These are phyloP conservation scores for Cryptococcus floricola DNA, from an alignment of 1,284 basidiomycete genomes.

Conservation along the genomic window DNA sequence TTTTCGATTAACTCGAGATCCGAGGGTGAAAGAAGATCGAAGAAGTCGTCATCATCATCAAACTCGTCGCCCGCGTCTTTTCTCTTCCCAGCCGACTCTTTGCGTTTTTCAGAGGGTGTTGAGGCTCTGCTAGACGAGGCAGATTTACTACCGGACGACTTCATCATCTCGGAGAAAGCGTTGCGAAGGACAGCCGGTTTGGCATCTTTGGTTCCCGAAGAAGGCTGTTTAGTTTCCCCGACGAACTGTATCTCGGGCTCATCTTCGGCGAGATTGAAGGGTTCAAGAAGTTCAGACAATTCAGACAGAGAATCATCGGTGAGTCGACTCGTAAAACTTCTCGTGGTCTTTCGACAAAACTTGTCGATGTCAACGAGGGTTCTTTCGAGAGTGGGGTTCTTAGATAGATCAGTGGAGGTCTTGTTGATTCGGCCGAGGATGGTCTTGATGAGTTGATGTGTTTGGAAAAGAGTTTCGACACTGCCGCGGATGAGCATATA, in stretches of 20 bases:
- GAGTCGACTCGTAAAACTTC: conserved; percentile 43
- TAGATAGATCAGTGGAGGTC: conserved; percentile 25
- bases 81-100: conserved; percentile 8
- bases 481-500: conserved; percentile 13
- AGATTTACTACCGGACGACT: conserved; percentile 24
- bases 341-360: conserved; percentile 40
- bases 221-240: conserved; percentile 8
- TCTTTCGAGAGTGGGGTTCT: conserved; percentile 23
- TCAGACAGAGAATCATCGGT: conserved; percentile 47
- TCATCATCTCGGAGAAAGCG: conserved; percentile 48
- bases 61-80: conserved; percentile 28
- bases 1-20: conserved; percentile 45
- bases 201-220: background rate
- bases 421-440: conserved; percentile 58
- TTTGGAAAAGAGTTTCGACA: conserved; percentile 79
- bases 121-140: conserved; percentile 5
- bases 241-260: conserved; percentile 43
- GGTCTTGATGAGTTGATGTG: conserved; percentile 72
- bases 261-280: conserved; percentile 38
- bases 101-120: conserved; percentile 10
- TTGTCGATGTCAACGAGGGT: conserved; percentile 44
- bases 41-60: conserved; percentile 35
- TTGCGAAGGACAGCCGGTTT: conserved; percentile 20
- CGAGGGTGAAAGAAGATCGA: conserved; percentile 31
- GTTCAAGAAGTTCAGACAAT: conserved; percentile 42